These are phyloP conservation scores for Talaromyces islandicus DNA, from an alignment of 2,329 filamentous ascomycete genomes.

Conservation along the genomic window DNA sequence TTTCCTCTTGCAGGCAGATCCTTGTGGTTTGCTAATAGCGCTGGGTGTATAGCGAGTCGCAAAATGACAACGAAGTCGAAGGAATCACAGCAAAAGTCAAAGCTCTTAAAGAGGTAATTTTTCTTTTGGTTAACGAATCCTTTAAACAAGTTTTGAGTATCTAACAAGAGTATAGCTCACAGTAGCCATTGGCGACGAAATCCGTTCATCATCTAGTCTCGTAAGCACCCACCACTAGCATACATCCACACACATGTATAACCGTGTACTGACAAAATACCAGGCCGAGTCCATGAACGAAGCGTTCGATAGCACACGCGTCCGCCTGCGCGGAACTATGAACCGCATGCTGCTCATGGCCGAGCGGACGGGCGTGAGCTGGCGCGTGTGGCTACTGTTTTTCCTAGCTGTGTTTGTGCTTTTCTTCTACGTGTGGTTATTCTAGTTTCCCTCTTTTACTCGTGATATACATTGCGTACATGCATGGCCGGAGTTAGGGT, in stretches of 20 bases:
- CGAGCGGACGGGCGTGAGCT: conserved; percentile 85
- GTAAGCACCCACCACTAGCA: neutral
- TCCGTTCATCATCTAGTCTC: conserved; percentile 8
- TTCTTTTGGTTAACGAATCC: conserved; percentile 15
- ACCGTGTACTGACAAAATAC: neutral
- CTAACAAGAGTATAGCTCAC: conserved; percentile 12
- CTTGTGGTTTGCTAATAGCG: conserved; percentile 50
- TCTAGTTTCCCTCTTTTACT: neutral
- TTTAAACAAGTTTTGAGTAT: too few species aligned
- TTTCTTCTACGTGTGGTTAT: conserved; percentile 92
- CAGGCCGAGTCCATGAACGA: conserved; percentile 82
- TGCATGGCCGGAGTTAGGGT: conserved; percentile 1
- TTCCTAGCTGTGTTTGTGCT: conserved; percentile 75
- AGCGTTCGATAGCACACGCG: conserved; percentile 76
- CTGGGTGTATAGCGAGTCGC: conserved; percentile 63
- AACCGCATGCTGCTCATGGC: conserved; percentile 96
- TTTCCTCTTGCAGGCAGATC: neutral
- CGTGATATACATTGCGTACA: conserved; percentile 6
- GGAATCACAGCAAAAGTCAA: conserved; percentile 88
- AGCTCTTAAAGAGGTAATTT: conserved; percentile 76
- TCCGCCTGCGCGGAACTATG: conserved; percentile 85
- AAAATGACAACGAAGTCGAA: conserved; percentile 85
- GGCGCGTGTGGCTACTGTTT: conserved; percentile 89
- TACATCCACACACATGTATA: neutral
- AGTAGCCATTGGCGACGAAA: conserved; percentile 10